A percentile compares a stretch with the other conserved stretches of the same genome.
These are phyloP conservation scores for Microascus cirrosus DNA, from an alignment of 2,329 filamentous ascomycete species.

Conservation along the genomic window DNA sequence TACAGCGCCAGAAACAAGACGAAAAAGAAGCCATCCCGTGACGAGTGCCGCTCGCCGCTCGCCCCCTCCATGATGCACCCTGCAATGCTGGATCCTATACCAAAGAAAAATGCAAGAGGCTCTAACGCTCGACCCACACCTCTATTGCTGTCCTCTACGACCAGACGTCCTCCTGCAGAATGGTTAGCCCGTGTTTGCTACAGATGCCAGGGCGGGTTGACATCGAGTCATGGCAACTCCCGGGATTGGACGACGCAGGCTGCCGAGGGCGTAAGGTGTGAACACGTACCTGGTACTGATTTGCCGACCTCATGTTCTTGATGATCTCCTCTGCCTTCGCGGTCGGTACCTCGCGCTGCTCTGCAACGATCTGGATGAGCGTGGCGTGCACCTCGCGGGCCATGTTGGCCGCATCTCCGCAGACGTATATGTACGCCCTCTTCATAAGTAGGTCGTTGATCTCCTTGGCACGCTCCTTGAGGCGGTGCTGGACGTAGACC, in stretches of 20 bases:
- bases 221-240: not conserved
- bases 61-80: not conserved
- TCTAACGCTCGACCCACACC: not conserved
- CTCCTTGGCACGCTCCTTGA: conserved; percentile 72
- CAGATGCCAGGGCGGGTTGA: not conserved
- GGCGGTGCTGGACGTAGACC: conserved; percentile 90
- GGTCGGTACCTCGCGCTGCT: conserved; percentile 71
- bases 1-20: not conserved
- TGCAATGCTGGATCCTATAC: not conserved
- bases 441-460: conserved; percentile 78
- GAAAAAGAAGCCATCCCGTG: not conserved
- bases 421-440: conserved; percentile 95
- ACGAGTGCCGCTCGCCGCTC: not conserved
- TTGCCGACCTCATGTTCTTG: conserved; percentile 89
- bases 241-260: not conserved
- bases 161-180: conserved; percentile 57
- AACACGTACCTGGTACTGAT: conserved; percentile 78
- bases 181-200: conserved; percentile 17
- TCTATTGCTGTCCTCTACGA: conserved; percentile 31
- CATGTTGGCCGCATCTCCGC: conserved; percentile 96
- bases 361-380: conserved; percentile 76
- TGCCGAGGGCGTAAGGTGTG: not conserved
- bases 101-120: not conserved
- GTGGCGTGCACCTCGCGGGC: conserved; percentile 83
- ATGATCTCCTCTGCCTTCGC: conserved; percentile 91